Percentiles rank a stretch among this genome's conserved stretches.
Evolutionary conservation across 2,329 filamentous ascomycete species (phyloP).

Genomic region (Cladosporium sphaerospermum): DNA sequence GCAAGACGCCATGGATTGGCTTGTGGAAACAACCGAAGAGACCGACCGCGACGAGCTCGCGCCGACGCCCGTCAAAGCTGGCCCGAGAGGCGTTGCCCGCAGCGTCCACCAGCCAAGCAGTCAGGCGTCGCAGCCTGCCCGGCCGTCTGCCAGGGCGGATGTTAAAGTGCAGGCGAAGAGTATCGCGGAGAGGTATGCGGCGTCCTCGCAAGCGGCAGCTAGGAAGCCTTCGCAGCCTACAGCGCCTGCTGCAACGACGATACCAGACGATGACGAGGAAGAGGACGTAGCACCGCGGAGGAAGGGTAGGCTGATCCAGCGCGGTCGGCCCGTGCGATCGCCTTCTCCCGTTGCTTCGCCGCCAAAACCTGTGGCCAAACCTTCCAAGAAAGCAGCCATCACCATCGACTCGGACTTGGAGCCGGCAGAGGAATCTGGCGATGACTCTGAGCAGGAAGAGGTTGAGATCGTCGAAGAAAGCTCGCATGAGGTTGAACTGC

Average conservation of each 20-base stretch:
- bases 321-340: conserved; percentile 6
- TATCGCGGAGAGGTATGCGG: conserved; percentile 42
- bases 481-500: conserved; percentile 49
- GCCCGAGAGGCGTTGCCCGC: conserved; percentile 8
- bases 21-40: conserved; percentile 32
- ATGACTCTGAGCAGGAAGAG: conserved; percentile 19
- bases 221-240: conserved; percentile 22
- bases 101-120: conserved; percentile 3
- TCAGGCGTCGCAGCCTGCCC: conserved; percentile 15
- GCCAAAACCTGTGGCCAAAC: conserved; percentile 17
- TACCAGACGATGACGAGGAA: conserved; percentile 24
- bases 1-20: conserved; percentile 47
- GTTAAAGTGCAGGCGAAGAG: conserved; percentile 49
- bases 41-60: conserved; percentile 23
- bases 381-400: conserved; percentile 29
- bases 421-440: conserved; percentile 39
- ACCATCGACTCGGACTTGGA: conserved; percentile 35
- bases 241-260: conserved; percentile 5
- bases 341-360: conserved; percentile 18
- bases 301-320: conserved; percentile 9
- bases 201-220: conserved; percentile 3
- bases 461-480: conserved; percentile 12
- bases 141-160: conserved; percentile 48
- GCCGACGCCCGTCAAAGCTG: conserved; percentile 8
- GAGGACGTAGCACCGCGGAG: conserved; percentile 9